Conservation (phyloP, 768 basidiomycete species). For the Leccinum boreale region DNA sequence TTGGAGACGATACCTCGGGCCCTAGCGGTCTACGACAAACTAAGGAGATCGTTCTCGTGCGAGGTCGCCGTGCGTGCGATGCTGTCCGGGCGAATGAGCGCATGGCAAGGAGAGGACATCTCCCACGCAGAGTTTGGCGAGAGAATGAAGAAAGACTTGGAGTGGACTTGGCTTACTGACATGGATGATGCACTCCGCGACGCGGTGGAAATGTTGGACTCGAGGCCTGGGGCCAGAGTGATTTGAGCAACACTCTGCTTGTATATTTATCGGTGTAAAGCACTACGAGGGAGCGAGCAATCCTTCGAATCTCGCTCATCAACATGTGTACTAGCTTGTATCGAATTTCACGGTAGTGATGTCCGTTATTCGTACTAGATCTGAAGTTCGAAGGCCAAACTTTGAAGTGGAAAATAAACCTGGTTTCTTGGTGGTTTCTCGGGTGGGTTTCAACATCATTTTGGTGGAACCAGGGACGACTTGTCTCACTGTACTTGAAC, state of each 20-base stretch:
- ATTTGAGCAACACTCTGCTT: neutral
- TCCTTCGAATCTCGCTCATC: neutral
- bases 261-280: neutral
- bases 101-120: conserved; percentile 14
- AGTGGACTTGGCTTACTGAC: conserved; percentile 42
- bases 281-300: neutral
- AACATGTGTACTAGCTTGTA: neutral
- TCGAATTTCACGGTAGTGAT: neutral
- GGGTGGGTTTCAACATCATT: too few species aligned
- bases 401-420: neutral
- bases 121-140: conserved; percentile 40
- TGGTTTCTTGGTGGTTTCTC: neutral
- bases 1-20: conserved; percentile 39
- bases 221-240: neutral
- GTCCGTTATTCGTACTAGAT: neutral
- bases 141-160: conserved; percentile 49
- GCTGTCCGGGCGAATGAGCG: conserved; percentile 14
- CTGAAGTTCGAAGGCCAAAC: neutral
- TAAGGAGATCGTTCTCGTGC: conserved; percentile 45
- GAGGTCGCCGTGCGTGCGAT: conserved; percentile 30
- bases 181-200: conserved; percentile 21
- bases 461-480: too few species aligned
- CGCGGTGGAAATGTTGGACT: conserved; percentile 14
- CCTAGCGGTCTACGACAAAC: conserved; percentile 46
- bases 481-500: too few species aligned